Conservation (phyloP, 805 yeast genomes). For the Candida loeiensis region DNA sequence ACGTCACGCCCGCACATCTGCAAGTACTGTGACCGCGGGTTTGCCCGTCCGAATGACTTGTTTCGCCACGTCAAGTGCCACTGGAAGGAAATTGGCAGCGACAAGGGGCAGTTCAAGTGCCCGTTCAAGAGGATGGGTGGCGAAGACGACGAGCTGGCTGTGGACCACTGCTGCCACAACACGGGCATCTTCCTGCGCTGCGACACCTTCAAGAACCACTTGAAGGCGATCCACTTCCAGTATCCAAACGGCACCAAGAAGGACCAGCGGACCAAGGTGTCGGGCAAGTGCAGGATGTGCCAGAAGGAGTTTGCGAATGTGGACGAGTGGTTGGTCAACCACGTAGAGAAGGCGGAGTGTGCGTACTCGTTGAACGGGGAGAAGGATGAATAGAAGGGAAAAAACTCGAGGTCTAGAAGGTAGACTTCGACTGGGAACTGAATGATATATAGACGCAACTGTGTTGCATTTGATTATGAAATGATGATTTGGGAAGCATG, state of each 20-base stretch:
- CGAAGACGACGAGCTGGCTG: slow-evolving; percentile 13
- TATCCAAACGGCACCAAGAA: slow-evolving; percentile 87
- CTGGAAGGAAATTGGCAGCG: slow-evolving; percentile 68
- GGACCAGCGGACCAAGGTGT: slow-evolving; percentile 61
- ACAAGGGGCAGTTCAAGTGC: slow-evolving; percentile 70
- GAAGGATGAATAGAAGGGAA: slow-evolving; percentile 8
- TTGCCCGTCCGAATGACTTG: slow-evolving; percentile 83
- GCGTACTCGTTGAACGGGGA: slow-evolving; percentile 11
- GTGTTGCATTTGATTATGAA: slow-evolving; percentile 2
- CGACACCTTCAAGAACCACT: slow-evolving; percentile 88
- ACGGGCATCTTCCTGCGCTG: slow-evolving; percentile 85
- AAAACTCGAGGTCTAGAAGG: no score
- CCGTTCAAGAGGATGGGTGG: slow-evolving; percentile 52
- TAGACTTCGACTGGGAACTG: no score
- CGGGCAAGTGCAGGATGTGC: slow-evolving; percentile 79
- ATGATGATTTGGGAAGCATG: not conserved
- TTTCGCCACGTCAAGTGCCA: slow-evolving; percentile 84
- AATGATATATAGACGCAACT: slow-evolving; percentile 2
- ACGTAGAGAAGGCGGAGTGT: slow-evolving; percentile 56
- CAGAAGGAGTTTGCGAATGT: slow-evolving; percentile 61
- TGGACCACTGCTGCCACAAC: slow-evolving; percentile 60
- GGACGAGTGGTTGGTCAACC: slow-evolving; percentile 75
- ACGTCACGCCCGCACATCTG: slow-evolving; percentile 76
- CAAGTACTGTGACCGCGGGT: slow-evolving; percentile 74
- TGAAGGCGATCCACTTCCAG: slow-evolving; percentile 83